Evolutionary conservation across 352 stramenopile species (phyloP), one percentile per base, ranked within the genome.

Genomic region (Phytophthora nicotianae): DNA sequence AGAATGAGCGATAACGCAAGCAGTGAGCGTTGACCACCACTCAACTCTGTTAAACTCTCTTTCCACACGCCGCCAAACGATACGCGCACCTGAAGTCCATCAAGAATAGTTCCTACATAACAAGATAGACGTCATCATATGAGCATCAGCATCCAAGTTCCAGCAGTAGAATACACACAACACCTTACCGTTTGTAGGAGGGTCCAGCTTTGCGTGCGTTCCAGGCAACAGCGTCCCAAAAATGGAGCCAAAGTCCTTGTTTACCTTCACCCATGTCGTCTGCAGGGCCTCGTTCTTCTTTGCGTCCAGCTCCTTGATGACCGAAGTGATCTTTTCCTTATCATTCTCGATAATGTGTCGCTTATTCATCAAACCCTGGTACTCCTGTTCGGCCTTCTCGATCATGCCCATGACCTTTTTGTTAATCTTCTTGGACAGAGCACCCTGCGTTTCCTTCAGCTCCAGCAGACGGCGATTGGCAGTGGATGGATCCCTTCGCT

Each of bases 391-490:
- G 0, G 97, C 97, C 80, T 99, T 99, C 52, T 99, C 98, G 70
- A 99, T 99, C 97, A 99, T 99, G 29, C 95, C 97, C 96, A 99
- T 99, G 5, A 99, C 97, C 66, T 99, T 99, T 74, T 99, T 99
- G 82, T 99, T 99, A 60, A 99, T 98, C 67, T 99, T 99, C 70
- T 98, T 98, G 0, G 81, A 96, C 42, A 99, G 70, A 38, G 81
- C 81, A 21, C 89, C 91, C 70, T 99, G 97, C 38, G 96, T 95
- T 63, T 89, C 81, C 73, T 99, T 95, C 1, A 99, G 66, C 26
- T 91, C 80, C 42, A 97, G 66, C 2, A 99, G 72, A 38, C 97
- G 80, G 13, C 83, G 78, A 61, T 90, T 93, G 14, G 95, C 94
- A 24, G 79, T 88, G 1, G 80, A 77, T 8, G 92, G 86, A 68